A percentile compares a stretch with the other conserved stretches of the same genome.
Conservation (phyloP, 2,329 filamentous ascomycete genomes). For the Parasarocladium wereldwijsianum region DNA sequence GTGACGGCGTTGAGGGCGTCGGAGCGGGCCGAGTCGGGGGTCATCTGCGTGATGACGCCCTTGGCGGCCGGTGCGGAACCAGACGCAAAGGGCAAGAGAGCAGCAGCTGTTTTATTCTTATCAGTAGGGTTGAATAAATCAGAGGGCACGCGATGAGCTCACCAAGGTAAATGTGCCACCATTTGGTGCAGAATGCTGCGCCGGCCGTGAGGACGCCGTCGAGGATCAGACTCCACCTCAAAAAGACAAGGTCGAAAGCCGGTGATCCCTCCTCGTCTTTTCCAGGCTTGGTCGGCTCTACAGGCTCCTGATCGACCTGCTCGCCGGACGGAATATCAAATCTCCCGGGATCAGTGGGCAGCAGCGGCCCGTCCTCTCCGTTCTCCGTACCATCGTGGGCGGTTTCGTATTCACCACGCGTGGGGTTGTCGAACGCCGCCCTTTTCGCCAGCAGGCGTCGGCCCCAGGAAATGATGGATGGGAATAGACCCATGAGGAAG, state of each 20-base stretch:
- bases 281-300: conserved; percentile 12
- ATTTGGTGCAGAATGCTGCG: conserved; percentile 43
- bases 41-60: conserved; percentile 60
- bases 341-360: conserved; percentile 23
- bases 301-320: conserved; percentile 26
- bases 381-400: neutral
- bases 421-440: neutral
- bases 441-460: conserved; percentile 9
- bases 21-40: conserved; percentile 41
- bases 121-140: neutral
- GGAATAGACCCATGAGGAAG: conserved; percentile 40
- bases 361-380: neutral
- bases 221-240: conserved; percentile 48
- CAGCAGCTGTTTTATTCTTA: conserved; percentile 28
- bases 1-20: conserved; percentile 58
- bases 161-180: conserved; percentile 56
- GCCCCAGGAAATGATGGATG: conserved; percentile 34
- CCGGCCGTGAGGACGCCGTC: conserved; percentile 51
- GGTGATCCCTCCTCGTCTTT: conserved; percentile 29
- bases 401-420: neutral
- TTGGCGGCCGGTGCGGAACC: conserved; percentile 57
- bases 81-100: conserved; percentile 51
- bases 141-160: conserved; percentile 8
- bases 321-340: conserved; percentile 25
- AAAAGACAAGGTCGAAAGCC: conserved; percentile 52